Base-by-base conservation (phyloP, 805 yeast genomes). In the Myxozyma lipomycoides region DNA sequence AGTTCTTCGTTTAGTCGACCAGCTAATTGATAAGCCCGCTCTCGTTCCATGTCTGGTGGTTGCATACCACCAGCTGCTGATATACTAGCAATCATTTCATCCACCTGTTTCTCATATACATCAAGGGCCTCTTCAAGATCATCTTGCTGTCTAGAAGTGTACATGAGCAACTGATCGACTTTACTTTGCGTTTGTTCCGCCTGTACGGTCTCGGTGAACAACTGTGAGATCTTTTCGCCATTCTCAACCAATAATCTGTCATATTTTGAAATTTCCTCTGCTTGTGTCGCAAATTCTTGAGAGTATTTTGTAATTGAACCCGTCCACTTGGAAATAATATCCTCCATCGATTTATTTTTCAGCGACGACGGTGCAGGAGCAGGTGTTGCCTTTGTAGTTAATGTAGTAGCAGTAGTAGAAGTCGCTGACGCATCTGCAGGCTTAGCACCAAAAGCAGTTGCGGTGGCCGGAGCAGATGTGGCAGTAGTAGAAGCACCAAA, bases 271-370 rank as follows among this genome's bases (percentile, higher is more conserved):
- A 91, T 81, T 52, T 83, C 84, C 22, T 74, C 72, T 6, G 96
- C 82, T 65, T 87, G 91, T 10, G 74, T 69, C 51, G 83, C 83
- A 69, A 90, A 93, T 34, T 86, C 82, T 23, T 77, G 75, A 1
- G 91, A 78, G 0, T 93, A 81, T 12, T 78, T 75, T 1, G 91
- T 74, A 52, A 93, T 70, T 59, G 93, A 95, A 49, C 81, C 80
- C 0, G 97, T 85, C 98, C 98, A 93, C 68, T 85, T 89, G 12
- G 89, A 79, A 39, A 93, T 85, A 59, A 93, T 76, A 65, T 93
- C 98, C 63, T 93, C 98, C 63, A 93, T 73, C 1, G 96, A 88
- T 67, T 88, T 88, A 69, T 93, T 93, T 61, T 86, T 89, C 34
- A 93, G 76, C 3, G 95, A 67, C 19, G 65, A 64, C 15, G 71